Percentiles rank a stretch among this genome's conserved stretches.
Conservation (phyloP, 2,329 filamentous ascomycete genomes). For the Microdochium nivale region DNA sequence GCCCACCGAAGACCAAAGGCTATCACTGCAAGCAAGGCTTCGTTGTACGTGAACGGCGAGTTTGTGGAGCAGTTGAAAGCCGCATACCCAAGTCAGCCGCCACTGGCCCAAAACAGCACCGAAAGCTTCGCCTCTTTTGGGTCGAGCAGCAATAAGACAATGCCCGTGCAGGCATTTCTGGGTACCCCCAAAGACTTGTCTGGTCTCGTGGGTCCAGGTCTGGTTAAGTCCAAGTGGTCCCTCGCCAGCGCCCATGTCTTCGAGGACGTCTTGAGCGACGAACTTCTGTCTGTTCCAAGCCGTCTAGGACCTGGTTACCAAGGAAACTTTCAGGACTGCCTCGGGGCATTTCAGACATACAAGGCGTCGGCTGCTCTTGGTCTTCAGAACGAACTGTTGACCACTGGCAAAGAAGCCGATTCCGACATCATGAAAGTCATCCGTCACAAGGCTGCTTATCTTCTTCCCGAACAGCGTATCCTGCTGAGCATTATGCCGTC, state of each 20-base stretch:
- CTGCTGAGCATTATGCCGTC: constrained; percentile 76
- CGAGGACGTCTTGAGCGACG: constrained; percentile 80
- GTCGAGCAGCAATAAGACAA: constrained; percentile 45
- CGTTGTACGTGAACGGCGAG: constrained; percentile 85
- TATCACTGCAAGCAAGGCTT: constrained; percentile 69
- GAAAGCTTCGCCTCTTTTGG: constrained; percentile 65
- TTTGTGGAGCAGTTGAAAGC: constrained; percentile 89
- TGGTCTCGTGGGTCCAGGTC: constrained; percentile 60
- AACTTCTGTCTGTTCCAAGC: constrained; percentile 83
- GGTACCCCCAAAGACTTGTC: constrained; percentile 88
- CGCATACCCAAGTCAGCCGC: constrained; percentile 73
- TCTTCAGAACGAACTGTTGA: constrained; percentile 81
- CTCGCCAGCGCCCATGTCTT: constrained; percentile 85
- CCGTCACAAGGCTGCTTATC: constrained; percentile 69
- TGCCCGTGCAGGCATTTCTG: constrained; percentile 81
- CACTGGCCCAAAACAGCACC: constrained; percentile 50
- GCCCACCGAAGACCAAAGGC: constrained; percentile 75
- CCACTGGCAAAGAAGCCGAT: constrained; percentile 80
- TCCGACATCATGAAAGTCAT: constrained; percentile 91
- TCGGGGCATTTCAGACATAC: constrained; percentile 95
- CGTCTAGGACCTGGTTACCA: constrained; percentile 85
- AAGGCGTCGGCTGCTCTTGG: constrained; percentile 85
- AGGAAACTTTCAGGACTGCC: constrained; percentile 92
- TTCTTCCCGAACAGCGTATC: constrained; percentile 75
- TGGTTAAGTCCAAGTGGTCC: constrained; percentile 76